Conservation (phyloP, 352 stramenopile species). For the Pythium rhizo-oryzae region DNA sequence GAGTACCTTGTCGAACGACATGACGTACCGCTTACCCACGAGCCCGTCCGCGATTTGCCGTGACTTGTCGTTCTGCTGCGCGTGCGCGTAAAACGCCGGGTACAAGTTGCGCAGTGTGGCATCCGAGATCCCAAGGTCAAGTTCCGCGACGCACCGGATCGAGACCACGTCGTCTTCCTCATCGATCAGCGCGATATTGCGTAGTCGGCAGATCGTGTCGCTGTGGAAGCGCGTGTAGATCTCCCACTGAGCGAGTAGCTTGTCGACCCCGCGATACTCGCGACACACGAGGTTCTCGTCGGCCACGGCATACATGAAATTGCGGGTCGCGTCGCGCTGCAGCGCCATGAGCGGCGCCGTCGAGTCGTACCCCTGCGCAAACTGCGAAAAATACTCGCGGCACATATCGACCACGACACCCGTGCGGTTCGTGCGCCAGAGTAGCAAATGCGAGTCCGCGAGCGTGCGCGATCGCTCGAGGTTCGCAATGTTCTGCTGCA, state of each 20-base stretch:
- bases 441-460: conserved; percentile 38
- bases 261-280: conserved; percentile 47
- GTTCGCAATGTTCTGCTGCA: conserved; percentile 38
- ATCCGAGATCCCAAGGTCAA: conserved; percentile 43
- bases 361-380: conserved; percentile 45
- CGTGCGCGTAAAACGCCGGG: conserved; percentile 40
- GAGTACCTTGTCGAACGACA: conserved; percentile 39
- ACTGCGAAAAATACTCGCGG: conserved; percentile 51
- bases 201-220: conserved; percentile 34
- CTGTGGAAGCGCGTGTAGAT: conserved; percentile 61
- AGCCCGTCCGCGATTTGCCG: conserved; percentile 32
- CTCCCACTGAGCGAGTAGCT: conserved; percentile 57
- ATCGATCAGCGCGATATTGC: conserved; percentile 35
- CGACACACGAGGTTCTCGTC: conserved; percentile 44
- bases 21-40: conserved; percentile 31
- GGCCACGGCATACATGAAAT: conserved; percentile 43
- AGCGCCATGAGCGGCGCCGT: conserved; percentile 10
- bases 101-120: conserved; percentile 52
- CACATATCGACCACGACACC: conserved; percentile 43
- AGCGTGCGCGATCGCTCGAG: conserved; percentile 46
- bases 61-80: conserved; percentile 25
- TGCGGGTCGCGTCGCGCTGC: conserved; percentile 6
- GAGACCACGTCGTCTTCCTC: conserved; percentile 42
- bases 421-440: conserved; percentile 47
- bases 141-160: conserved; percentile 38